Conservation (phyloP, 1,284 basidiomycete genomes). For the Tilletia walkeri region DNA sequence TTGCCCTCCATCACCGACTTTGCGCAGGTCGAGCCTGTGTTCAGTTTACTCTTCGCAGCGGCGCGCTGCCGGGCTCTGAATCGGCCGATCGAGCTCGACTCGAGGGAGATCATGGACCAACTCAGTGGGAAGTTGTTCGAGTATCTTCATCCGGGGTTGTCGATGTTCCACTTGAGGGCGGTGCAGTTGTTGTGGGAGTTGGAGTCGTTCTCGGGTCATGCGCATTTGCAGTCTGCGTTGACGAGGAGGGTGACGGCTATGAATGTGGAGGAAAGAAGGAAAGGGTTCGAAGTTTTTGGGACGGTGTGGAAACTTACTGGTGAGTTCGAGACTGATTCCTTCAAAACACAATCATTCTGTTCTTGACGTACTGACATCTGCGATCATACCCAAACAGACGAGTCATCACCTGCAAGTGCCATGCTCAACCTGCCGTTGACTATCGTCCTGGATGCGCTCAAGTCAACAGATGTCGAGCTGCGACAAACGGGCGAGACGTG, state of each 20-base stretch:
- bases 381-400: conserved; percentile 63
- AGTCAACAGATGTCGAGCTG: conserved; percentile 30
- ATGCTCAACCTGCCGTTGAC: conserved; percentile 80
- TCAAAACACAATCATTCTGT: conserved; percentile 18
- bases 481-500: conserved; percentile 38
- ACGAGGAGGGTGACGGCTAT: not conserved
- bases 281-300: conserved; percentile 60
- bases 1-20: conserved; percentile 22
- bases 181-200: conserved; percentile 79
- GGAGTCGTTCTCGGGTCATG: not conserved
- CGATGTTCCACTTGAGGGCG: conserved; percentile 76
- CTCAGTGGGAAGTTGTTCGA: conserved; percentile 64
- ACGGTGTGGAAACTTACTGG: conserved; percentile 38
- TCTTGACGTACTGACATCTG: not conserved
- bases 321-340: conserved; percentile 18
- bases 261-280: not conserved
- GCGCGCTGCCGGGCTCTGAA: conserved; percentile 34
- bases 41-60: conserved; percentile 37
- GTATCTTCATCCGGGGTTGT: conserved; percentile 69
- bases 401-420: conserved; percentile 74
- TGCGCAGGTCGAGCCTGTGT: conserved; percentile 34
- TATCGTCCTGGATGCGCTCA: conserved; percentile 76
- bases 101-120: conserved; percentile 25
- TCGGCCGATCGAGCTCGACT: conserved; percentile 26
- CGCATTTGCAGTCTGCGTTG: not conserved